These are phyloP conservation scores for Nicotiana undulata DNA, from an alignment of 257 asterid species.

Conservation along the genomic window DNA sequence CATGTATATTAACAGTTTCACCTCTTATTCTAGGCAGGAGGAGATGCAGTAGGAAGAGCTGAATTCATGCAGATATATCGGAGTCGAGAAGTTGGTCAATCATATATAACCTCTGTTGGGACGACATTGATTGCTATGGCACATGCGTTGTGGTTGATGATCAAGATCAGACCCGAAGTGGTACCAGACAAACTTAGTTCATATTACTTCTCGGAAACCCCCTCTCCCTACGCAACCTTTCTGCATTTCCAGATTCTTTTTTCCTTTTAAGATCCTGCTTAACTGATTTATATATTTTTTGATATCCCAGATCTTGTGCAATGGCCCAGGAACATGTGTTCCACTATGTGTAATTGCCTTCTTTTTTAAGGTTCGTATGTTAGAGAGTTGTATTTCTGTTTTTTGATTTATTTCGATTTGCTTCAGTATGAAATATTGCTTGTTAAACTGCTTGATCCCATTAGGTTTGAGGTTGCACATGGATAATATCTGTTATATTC, in stretches of 20 bases:
- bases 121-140: constrained; percentile 69
- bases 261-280: neutral
- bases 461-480: neutral
- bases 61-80: constrained; percentile 76
- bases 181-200: constrained; percentile 28
- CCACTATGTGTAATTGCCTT: constrained; percentile 74
- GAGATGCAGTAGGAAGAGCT: constrained; percentile 36
- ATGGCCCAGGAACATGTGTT: constrained; percentile 94
- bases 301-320: constrained; percentile 60
- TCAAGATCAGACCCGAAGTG: constrained; percentile 87
- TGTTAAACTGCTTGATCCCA: neutral
- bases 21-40: constrained; percentile 43
- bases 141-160: constrained; percentile 83
- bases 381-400: neutral
- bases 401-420: no score
- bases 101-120: constrained; percentile 72
- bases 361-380: constrained; percentile 57
- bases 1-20: constrained; percentile 1
- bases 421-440: neutral
- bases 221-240: neutral
- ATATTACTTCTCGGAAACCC: neutral
- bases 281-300: neutral
- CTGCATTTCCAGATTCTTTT: neutral
- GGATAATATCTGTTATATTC: neutral
- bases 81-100: constrained; percentile 92